Evolutionary conservation across 208 protist species (phyloP), one percentile per base, ranked within the genome.

Genomic region (Trypanosomatidae sp.): DNA sequence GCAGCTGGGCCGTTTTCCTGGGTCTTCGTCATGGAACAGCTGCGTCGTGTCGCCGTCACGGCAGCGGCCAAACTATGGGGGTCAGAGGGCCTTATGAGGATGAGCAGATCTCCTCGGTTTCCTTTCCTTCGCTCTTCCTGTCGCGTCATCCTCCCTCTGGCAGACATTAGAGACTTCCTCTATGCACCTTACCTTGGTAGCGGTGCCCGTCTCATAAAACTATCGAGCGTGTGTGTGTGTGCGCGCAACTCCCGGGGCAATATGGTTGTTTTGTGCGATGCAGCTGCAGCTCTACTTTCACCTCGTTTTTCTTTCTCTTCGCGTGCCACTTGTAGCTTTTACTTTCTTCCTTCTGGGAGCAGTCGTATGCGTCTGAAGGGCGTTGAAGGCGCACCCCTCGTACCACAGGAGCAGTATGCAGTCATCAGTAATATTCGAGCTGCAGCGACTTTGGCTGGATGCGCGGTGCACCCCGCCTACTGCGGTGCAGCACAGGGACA

Each of bases 381-480:
- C 28, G 10, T 5, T 47, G 41, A 10, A 53, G n/a, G 25, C 15
- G 15, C 44, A 68, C 44, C 15, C n/a, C 28, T 53, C 15, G 41
- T 39, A 13, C 44, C 41, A 36, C 46, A 53, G 25, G 22, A 59
- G 8, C 10, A 39, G 49, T 49, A 69, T 69, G 66, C 66, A 69
- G 33, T 7, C 66, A 28, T 69, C 49, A 39, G 49, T 28, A 22
- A 49, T 3, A 17, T 62, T 55, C 10, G 77, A 79, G 15, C 33
- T 90, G 66, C 85, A 87, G 69, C 62, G 79, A 28, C 70, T 81
- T 50, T 90, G 85, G 85, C 66, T 90, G 6, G 85, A 90, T 55
- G 85, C 75, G 22, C 79, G 82, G 22, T 90, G 85, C 59, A 76
- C 76, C 2, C 69, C 80, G 4, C 30, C 78, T 8, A 79, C 77